phyloP scores from a whole-genome alignment of 257 asterid species.

The Solanum chiquidenum region DNA sequence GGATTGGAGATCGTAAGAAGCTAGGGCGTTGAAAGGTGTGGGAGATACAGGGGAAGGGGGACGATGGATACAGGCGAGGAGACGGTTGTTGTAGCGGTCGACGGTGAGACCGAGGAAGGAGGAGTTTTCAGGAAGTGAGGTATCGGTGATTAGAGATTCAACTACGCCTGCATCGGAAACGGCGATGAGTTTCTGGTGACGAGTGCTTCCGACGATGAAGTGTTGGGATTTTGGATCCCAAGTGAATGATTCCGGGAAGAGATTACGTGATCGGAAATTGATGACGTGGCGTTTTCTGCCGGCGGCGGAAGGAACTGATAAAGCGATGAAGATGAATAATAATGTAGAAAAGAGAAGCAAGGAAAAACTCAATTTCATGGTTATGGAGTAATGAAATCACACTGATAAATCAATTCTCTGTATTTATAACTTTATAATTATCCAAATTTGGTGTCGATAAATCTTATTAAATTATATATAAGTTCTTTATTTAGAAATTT shows the following conservation, averaged over 20 bases:
- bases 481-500: no score
- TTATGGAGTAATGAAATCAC: neutral
- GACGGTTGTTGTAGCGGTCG: slow-evolving; percentile 53
- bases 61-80: slow-evolving; percentile 58
- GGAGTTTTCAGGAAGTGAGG: slow-evolving; percentile 37
- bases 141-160: slow-evolving; percentile 42
- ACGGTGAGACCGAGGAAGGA: slow-evolving; percentile 47
- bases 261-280: slow-evolving; percentile 51
- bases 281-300: slow-evolving; percentile 40
- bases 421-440: neutral
- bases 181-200: slow-evolving; percentile 36
- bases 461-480: no score
- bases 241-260: slow-evolving; percentile 55
- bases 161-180: slow-evolving; percentile 79
- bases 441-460: neutral
- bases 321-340: slow-evolving; percentile 5
- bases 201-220: slow-evolving; percentile 61
- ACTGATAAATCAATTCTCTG: neutral
- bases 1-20: slow-evolving; percentile 42
- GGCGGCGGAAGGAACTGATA: slow-evolving; percentile 9
- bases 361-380: neutral
- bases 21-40: slow-evolving; percentile 48
- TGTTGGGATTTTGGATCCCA: slow-evolving; percentile 76
- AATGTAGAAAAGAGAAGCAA: neutral
- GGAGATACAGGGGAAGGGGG: neutral